Conservation (phyloP, 2,329 filamentous ascomycete genomes). For the Hypoxylon rubiginosum region DNA sequence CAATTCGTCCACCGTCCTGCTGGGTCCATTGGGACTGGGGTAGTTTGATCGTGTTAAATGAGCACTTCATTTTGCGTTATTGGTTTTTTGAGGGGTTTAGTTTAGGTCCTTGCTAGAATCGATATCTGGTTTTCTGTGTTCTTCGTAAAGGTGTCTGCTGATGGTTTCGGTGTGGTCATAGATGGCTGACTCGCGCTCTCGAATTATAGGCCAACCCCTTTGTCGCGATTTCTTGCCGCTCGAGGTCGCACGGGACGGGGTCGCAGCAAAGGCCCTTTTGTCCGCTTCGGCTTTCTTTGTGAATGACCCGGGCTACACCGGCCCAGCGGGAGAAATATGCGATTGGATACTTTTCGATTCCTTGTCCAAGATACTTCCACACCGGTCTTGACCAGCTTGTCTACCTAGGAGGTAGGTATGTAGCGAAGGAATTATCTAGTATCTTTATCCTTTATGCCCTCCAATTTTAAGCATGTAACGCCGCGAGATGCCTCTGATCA, state of each 20-base stretch:
- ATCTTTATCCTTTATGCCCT: not conserved
- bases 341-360: not conserved
- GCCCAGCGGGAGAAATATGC: not conserved
- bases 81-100: not conserved
- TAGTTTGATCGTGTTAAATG: slow-evolving; percentile 3
- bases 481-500: too few species aligned
- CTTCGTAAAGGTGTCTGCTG: slow-evolving; percentile 1
- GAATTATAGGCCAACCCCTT: not conserved
- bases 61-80: slow-evolving; percentile 21
- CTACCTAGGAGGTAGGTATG: too few species aligned
- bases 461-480: not conserved
- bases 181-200: not conserved
- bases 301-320: not conserved
- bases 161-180: not conserved
- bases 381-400: slow-evolving; percentile 1
- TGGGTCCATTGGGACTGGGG: slow-evolving; percentile 28
- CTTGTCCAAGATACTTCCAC: not conserved
- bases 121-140: not conserved
- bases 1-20: slow-evolving; percentile 44
- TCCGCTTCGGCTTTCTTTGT: not conserved
- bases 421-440: not conserved
- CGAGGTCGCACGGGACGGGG: not conserved
- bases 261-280: not conserved
- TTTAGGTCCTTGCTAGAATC: not conserved
- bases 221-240: not conserved